Percentiles rank a stretch among this genome's conserved stretches.
Evolutionary conservation across 2,329 filamentous ascomycete genomes (phyloP).

Genomic region (Clarireedia hainanense): DNA sequence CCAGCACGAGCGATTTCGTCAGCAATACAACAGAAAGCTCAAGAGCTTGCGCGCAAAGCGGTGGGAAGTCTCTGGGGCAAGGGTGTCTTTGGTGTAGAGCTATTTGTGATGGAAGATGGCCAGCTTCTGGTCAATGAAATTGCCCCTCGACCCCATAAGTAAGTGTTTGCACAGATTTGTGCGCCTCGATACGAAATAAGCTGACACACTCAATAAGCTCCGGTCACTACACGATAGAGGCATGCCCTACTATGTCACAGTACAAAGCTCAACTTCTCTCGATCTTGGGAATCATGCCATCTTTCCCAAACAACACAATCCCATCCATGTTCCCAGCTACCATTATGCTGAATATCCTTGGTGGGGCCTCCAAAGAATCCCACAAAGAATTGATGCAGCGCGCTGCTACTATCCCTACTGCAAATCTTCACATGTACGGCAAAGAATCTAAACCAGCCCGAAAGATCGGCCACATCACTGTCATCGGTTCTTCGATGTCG

Average conservation of each 20-base stretch:
- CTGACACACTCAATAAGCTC: slow-evolving; percentile 63
- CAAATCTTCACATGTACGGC: slow-evolving; percentile 79
- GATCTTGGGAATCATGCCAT: slow-evolving; percentile 54
- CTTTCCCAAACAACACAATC: slow-evolving; percentile 28
- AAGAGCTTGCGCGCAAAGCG: slow-evolving; percentile 70
- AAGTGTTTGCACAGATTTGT: not conserved
- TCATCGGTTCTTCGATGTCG: slow-evolving; percentile 60
- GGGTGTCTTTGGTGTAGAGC: slow-evolving; percentile 92
- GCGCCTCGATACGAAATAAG: not conserved
- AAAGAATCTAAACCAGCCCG: slow-evolving; percentile 81
- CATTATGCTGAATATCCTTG: slow-evolving; percentile 78
- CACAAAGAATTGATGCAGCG: slow-evolving; percentile 47
- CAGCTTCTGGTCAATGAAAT: slow-evolving; percentile 56
- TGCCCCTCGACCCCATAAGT: slow-evolving; percentile 23
- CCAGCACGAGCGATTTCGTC: slow-evolving; percentile 66
- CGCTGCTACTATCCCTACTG: slow-evolving; percentile 50
- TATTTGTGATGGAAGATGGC: slow-evolving; percentile 75
- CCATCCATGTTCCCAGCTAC: slow-evolving; percentile 32
- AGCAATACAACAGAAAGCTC: slow-evolving; percentile 55
- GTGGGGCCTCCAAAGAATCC: slow-evolving; percentile 56
- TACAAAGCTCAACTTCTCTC: slow-evolving; percentile 77
- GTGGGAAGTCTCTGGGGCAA: slow-evolving; percentile 76
- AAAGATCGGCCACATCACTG: slow-evolving; percentile 92
- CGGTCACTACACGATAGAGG: slow-evolving; percentile 92
- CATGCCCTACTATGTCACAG: slow-evolving; percentile 77